Evolutionary conservation across 805 yeast species (phyloP).

Genomic region (Myxozyma neglecta): DNA sequence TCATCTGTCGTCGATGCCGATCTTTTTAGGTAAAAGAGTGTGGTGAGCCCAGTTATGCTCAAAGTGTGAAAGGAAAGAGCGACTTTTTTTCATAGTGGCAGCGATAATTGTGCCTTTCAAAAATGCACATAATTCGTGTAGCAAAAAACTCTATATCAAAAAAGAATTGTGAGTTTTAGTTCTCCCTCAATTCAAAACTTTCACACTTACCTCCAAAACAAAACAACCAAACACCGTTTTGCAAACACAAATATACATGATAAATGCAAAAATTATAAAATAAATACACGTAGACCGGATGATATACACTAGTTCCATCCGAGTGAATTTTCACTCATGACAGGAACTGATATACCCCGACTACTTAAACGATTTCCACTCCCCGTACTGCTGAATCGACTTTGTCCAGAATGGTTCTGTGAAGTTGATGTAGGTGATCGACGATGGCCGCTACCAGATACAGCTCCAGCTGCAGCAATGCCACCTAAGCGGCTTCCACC

Average conservation of each 20-base stretch:
- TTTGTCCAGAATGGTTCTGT: constrained; percentile 10
- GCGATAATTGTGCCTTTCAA: neutral
- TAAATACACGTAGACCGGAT: neutral
- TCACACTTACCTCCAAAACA: constrained; percentile 1
- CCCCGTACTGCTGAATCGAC: constrained; percentile 16
- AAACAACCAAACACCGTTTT: neutral
- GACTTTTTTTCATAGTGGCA: neutral
- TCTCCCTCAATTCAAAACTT: neutral
- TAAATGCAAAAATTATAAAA: neutral
- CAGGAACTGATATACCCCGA: constrained; percentile 43
- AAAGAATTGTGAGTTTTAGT: neutral
- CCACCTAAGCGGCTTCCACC: neutral
- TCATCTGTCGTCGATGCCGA: neutral
- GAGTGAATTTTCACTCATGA: constrained; percentile 44
- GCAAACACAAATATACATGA: neutral
- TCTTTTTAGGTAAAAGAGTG: neutral
- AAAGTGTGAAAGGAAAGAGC: constrained; percentile 5
- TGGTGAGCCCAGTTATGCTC: neutral
- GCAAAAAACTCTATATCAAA: neutral
- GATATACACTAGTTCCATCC: constrained; percentile 40
- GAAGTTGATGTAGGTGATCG: constrained; percentile 12
- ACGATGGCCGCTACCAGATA: constrained; percentile 22
- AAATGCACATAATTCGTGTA: neutral
- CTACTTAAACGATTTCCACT: constrained; percentile 29
- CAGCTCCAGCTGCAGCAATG: constrained; percentile 11